phyloP scores from a whole-genome alignment of 208 protist genomes.

The Acanthamoeba healyi region DNA sequence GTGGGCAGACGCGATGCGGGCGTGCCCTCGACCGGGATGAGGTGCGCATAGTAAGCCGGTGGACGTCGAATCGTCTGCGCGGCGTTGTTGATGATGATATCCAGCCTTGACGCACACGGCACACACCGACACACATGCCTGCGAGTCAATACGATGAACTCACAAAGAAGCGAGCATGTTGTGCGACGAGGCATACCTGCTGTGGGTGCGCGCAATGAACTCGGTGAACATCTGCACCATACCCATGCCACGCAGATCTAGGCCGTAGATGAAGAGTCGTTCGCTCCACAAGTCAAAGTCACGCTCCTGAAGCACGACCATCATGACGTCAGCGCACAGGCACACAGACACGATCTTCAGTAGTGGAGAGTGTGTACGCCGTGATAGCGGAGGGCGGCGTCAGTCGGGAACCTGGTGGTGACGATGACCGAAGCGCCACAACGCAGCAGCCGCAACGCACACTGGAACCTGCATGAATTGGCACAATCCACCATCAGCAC shows the following conservation, averaged over 20 bases:
- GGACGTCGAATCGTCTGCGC: slow-evolving; percentile 96
- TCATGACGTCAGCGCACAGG: no score
- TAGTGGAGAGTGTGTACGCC: not conserved
- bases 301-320: slow-evolving; percentile 88
- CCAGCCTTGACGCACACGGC: not conserved
- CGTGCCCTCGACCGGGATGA: slow-evolving; percentile 83
- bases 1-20: not conserved
- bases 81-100: slow-evolving; percentile 95
- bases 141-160: no score
- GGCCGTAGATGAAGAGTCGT: slow-evolving; percentile 89
- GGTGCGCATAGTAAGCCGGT: slow-evolving; percentile 93
- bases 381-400: slow-evolving; percentile 90
- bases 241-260: slow-evolving; percentile 6
- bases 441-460: slow-evolving; percentile 81
- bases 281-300: slow-evolving; percentile 94
- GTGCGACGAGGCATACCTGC: slow-evolving; percentile 74
- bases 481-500: no score
- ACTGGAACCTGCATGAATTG: slow-evolving; percentile 24
- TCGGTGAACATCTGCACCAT: not conserved
- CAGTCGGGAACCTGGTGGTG: slow-evolving; percentile 87
- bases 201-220: not conserved
- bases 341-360: slow-evolving; percentile 74
- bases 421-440: slow-evolving; percentile 85
- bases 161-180: not conserved
- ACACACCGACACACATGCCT: no score